phyloP scores from a whole-genome alignment of 2,329 filamentous ascomycete genomes.

The Cryphonectria carpinicola region DNA sequence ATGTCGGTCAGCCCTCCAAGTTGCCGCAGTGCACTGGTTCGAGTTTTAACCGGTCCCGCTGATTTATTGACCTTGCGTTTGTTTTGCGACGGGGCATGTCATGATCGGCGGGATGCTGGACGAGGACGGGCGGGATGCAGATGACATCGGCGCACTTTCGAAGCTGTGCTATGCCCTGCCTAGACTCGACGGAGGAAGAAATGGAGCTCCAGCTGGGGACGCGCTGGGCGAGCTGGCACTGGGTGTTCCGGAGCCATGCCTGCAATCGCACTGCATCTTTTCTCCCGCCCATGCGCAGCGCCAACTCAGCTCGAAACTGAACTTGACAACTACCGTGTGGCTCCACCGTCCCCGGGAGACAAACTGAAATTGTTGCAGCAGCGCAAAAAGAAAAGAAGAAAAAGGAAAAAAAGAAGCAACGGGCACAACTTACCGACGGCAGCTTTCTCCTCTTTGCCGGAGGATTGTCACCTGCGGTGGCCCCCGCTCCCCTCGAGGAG shows the following conservation, averaged over 20 bases:
- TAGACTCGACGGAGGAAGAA: slow-evolving; percentile 5
- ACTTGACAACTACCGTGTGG: slow-evolving; percentile 24
- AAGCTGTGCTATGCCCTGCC: slow-evolving; percentile 2
- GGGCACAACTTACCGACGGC: slow-evolving; percentile 48
- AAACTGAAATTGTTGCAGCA: slow-evolving; percentile 25
- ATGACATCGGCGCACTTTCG: slow-evolving; percentile 11
- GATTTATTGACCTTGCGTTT: slow-evolving; percentile 13
- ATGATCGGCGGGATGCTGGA: slow-evolving; percentile 1
- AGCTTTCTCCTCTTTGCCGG: slow-evolving; percentile 59
- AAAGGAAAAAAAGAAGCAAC: background rate
- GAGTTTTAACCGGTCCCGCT: background rate
- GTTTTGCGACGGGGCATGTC: slow-evolving; percentile 19
- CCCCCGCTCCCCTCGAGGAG: slow-evolving; percentile 46
- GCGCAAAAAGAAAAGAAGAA: background rate
- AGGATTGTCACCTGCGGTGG: slow-evolving; percentile 52
- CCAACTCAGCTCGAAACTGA: slow-evolving; percentile 6
- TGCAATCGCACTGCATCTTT: slow-evolving; percentile 12
- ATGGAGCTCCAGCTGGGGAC: slow-evolving; percentile 11
- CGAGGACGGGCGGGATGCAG: background rate
- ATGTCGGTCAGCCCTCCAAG: slow-evolving; percentile 17
- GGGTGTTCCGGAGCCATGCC: slow-evolving; percentile 10
- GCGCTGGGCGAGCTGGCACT: slow-evolving; percentile 10
- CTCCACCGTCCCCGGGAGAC: slow-evolving; percentile 19
- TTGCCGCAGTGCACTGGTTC: slow-evolving; percentile 18
- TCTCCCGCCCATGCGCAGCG: background rate